Evolutionary conservation across 2,329 filamentous ascomycete species (phyloP).

Genomic region (Trichocomaceae sp.): DNA sequence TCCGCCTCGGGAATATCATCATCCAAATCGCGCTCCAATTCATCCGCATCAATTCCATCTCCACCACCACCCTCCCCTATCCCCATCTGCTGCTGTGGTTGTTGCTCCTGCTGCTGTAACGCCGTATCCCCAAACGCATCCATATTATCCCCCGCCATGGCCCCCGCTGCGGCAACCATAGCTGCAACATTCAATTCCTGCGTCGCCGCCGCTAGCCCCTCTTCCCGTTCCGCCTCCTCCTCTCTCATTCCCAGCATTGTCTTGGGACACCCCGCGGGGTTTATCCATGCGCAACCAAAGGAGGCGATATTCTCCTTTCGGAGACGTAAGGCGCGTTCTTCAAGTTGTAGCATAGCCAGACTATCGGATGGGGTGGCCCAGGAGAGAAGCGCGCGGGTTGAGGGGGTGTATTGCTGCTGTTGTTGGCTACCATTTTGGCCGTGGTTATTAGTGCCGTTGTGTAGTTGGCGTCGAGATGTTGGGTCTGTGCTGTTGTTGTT

Average conservation of each 20-base stretch:
- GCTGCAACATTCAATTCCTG: constrained; percentile 66
- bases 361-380: constrained; percentile 52
- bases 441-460: background rate
- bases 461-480: constrained; percentile 17
- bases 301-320: constrained; percentile 76
- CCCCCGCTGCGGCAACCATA: constrained; percentile 46
- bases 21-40: constrained; percentile 39
- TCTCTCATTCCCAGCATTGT: constrained; percentile 85
- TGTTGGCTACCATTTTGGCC: background rate
- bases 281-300: constrained; percentile 85
- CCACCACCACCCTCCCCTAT: constrained; percentile 35
- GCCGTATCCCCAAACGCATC: constrained; percentile 52
- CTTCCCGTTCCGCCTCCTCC: constrained; percentile 80
- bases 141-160: constrained; percentile 45
- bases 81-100: constrained; percentile 1
- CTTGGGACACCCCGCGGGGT: constrained; percentile 79
- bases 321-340: constrained; percentile 69
- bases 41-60: constrained; percentile 32
- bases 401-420: background rate
- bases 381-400: constrained; percentile 29
- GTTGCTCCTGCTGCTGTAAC: constrained; percentile 4
- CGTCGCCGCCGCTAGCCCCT: constrained; percentile 68
- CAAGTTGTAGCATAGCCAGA: constrained; percentile 63
- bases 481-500: constrained; percentile 14
- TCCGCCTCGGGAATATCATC: constrained; percentile 43